Conservation (phyloP, 2,329 filamentous ascomycete species). For the Sclerotinia spermophila region DNA sequence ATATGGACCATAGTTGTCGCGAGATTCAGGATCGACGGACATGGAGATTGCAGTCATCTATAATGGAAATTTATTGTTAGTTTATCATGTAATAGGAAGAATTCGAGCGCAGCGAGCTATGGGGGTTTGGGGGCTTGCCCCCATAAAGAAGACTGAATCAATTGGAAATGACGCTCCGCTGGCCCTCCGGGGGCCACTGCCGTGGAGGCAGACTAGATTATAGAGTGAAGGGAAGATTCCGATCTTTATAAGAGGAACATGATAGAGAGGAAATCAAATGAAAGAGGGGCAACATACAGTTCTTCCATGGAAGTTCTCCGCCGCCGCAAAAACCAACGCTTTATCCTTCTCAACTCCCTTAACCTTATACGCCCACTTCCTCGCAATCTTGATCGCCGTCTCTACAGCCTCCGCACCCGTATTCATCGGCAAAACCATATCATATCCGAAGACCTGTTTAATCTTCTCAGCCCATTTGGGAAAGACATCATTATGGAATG, state of each 20-base stretch:
- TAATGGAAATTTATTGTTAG: background rate
- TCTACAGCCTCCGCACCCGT: conserved; percentile 95
- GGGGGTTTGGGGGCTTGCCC: conserved; percentile 7
- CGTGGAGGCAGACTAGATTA: background rate
- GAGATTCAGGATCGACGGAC: conserved; percentile 91
- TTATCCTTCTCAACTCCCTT: conserved; percentile 84
- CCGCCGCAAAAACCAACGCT: conserved; percentile 77
- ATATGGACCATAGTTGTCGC: conserved; percentile 92
- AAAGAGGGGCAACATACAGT: conserved; percentile 58
- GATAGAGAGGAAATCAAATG: background rate
- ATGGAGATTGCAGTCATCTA: conserved; percentile 88
- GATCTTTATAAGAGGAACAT: background rate
- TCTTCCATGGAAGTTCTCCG: conserved; percentile 94
- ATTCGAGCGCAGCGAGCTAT: conserved; percentile 6
- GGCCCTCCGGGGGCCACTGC: conserved; percentile 3
- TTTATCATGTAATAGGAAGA: conserved; percentile 9
- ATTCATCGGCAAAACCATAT: conserved; percentile 98
- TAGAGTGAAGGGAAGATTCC: background rate
- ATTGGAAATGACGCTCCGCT: conserved; percentile 6
- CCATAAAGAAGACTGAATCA: background rate
- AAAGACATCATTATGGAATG: conserved; percentile 98
- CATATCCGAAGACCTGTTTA: conserved; percentile 83
- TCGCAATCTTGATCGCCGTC: conserved; percentile 91
- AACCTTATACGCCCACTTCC: conserved; percentile 97
- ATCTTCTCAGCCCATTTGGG: conserved; percentile 93